Base-by-base conservation (phyloP, 495 filamentous ascomycete genomes). In the Podospora didyma region DNA sequence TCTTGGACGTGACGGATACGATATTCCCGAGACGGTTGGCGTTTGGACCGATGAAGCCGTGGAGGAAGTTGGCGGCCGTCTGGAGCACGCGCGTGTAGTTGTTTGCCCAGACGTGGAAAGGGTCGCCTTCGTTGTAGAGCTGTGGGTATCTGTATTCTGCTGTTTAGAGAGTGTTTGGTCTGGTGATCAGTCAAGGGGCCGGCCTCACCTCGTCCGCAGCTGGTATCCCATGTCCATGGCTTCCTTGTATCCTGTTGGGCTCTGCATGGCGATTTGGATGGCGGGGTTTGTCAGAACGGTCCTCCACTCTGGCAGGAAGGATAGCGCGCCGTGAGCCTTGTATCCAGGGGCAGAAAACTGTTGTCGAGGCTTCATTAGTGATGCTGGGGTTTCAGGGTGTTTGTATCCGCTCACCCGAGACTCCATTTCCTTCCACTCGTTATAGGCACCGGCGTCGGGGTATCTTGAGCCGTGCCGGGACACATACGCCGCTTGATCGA, bases 61-160 rank as follows among this genome's bases (percentile, higher is more conserved):
- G 69, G 37, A 79, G 70, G 59, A 84, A 84, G 52, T 80, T 74
- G 44, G 75, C 67, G 26, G 81, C 75, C 60, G 79, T 75, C 66
- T 82, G 67, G 51, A 84, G 73, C 5, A 80, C 77, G 10, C 73
- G 72, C 41, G 74, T 71, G 60, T 83, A 84, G 48, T 80, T 73
- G 59, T 86, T 86, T 5, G 79, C 77, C 82, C 82, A 86, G 10
- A 80, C 67, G 7, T 74, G 62, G 69, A 84, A 84, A 0, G 73
- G 73, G 14, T 73, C 74, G 44, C 79, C 79, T 45, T 82, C 76
- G 19, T 63, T 61, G 62, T 86, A 86, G 37, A 85, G 75, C n/a
- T 72, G 54, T 14, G 81, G 81, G 55, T 84, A 82, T 54, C 26
- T 31, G 26, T 9, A 9, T n/a, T n/a, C 26, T 9, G 26, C 26